phyloP scores from a whole-genome alignment of 805 yeast genomes.

The Priceomyces fermenticarens region DNA sequence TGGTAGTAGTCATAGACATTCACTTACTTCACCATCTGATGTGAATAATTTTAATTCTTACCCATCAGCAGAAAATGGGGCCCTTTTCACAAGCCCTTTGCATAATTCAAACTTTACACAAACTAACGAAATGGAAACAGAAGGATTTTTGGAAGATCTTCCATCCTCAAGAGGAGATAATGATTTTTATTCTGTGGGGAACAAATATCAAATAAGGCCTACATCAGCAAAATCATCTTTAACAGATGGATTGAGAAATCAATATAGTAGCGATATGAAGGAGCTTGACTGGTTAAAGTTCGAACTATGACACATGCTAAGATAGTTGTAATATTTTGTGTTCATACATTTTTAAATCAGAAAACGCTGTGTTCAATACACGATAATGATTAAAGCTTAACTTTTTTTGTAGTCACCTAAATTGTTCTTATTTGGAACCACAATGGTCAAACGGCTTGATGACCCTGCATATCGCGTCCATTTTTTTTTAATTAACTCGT shows the following conservation, averaged over 20 bases:
- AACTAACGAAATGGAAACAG: slow-evolving; percentile 7
- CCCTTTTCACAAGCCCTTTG: slow-evolving; percentile 3
- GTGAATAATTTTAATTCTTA: slow-evolving; percentile 2
- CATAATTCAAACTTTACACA: slow-evolving; percentile 1
- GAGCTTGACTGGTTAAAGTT: slow-evolving; percentile 34
- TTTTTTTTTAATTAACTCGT: neutral
- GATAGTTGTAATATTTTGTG: neutral
- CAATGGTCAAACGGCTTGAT: too few relatives aligned
- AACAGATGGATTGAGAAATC: slow-evolving; percentile 13
- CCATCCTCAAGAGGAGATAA: slow-evolving; percentile 3
- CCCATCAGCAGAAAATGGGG: slow-evolving; percentile 1
- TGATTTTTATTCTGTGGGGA: slow-evolving; percentile 4
- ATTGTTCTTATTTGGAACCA: too few relatives aligned
- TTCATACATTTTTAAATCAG: too few relatives aligned
- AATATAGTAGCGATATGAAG: slow-evolving; percentile 13
- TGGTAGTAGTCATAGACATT: slow-evolving; percentile 7
- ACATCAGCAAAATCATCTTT: slow-evolving; percentile 6
- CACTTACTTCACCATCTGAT: slow-evolving; percentile 8
- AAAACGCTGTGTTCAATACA: too few relatives aligned
- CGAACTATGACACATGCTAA: slow-evolving; percentile 22
- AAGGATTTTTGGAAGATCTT: slow-evolving; percentile 7
- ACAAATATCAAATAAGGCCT: slow-evolving; percentile 5
- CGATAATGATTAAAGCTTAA: too few relatives aligned
- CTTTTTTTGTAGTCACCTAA: too few relatives aligned
- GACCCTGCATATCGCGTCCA: too few relatives aligned